These are phyloP conservation scores for Aaosphaeria arxii DNA, from an alignment of 2,329 filamentous ascomycete genomes.

Conservation along the genomic window DNA sequence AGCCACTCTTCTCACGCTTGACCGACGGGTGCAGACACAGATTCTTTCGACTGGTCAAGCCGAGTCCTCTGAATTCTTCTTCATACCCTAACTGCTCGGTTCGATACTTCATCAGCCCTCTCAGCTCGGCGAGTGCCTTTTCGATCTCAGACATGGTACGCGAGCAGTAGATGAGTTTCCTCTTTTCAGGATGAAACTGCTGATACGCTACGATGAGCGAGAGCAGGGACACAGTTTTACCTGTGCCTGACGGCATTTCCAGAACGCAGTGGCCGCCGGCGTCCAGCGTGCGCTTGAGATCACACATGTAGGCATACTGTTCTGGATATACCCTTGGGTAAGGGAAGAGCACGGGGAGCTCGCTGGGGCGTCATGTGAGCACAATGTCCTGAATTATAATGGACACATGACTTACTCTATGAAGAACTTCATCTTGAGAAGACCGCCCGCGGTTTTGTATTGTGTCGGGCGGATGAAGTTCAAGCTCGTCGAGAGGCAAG, in stretches of 20 bases:
- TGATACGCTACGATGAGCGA: slow-evolving; percentile 97
- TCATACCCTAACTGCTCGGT: slow-evolving; percentile 81
- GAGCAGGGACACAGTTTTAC: slow-evolving; percentile 92
- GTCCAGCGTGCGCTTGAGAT: slow-evolving; percentile 87
- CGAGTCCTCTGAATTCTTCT: slow-evolving; percentile 90
- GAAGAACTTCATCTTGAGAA: slow-evolving; percentile 68
- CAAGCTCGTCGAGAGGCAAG: background rate
- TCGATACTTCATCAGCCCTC: slow-evolving; percentile 92
- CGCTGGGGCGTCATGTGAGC: slow-evolving; percentile 42
- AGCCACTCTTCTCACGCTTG: slow-evolving; percentile 92
- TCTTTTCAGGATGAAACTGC: slow-evolving; percentile 84
- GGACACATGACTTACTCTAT: slow-evolving; percentile 57
- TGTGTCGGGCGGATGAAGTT: background rate
- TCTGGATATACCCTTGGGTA: slow-evolving; percentile 70
- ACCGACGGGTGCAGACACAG: slow-evolving; percentile 94
- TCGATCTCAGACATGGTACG: slow-evolving; percentile 99
- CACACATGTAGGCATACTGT: slow-evolving; percentile 69
- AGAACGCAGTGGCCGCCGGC: slow-evolving; percentile 91
- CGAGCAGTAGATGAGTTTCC: slow-evolving; percentile 98
- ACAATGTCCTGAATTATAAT: slow-evolving; percentile 1
- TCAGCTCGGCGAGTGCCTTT: slow-evolving; percentile 89
- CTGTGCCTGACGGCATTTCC: slow-evolving; percentile 98
- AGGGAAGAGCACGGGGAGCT: slow-evolving; percentile 69
- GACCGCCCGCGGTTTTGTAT: background rate
- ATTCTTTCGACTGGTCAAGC: slow-evolving; percentile 94